Evolutionary conservation across 495 filamentous ascomycete genomes (phyloP).

Genomic region (Margaritispora aquatica): DNA sequence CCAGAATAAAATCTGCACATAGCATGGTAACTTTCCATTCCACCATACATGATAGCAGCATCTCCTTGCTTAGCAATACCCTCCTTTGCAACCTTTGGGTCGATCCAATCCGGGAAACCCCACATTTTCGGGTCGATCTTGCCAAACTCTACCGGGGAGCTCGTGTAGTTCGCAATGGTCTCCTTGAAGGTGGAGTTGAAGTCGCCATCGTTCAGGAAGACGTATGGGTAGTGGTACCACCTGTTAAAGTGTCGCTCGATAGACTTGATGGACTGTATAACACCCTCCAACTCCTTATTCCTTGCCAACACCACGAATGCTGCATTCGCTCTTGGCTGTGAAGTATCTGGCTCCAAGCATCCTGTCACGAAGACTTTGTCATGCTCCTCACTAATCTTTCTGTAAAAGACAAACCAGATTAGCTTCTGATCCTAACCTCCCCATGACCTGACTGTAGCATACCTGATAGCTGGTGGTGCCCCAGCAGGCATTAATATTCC

Average conservation of each 20-base stretch:
- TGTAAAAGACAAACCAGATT: constrained; percentile 32
- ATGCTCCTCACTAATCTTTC: constrained; percentile 94
- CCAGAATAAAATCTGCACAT: constrained; percentile 99
- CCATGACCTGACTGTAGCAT: constrained; percentile 26
- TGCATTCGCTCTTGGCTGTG: constrained; percentile 78
- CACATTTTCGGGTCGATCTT: constrained; percentile 88
- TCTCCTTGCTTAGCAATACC: constrained; percentile 95
- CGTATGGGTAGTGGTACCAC: constrained; percentile 98
- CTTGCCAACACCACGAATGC: constrained; percentile 93
- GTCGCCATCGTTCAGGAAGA: constrained; percentile 96
- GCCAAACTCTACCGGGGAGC: constrained; percentile 80
- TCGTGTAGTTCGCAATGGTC: constrained; percentile 84
- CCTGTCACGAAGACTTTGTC: constrained; percentile 95
- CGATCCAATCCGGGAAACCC: constrained; percentile 96
- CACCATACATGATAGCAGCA: constrained; percentile 98
- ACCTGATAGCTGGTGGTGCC: constrained; percentile 88
- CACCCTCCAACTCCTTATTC: constrained; percentile 94
- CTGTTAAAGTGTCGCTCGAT: constrained; percentile 99
- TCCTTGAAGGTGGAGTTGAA: constrained; percentile 93
- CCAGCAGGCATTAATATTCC: constrained; percentile 85
- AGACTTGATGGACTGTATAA: constrained; percentile 93
- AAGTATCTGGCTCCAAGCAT: constrained; percentile 64
- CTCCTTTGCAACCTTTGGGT: constrained; percentile 88
- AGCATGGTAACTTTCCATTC: constrained; percentile 98
- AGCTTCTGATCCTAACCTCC: constrained; percentile 1